Percentiles rank a stretch among this genome's conserved stretches.
phyloP scores from a whole-genome alignment of 1,284 basidiomycete genomes.

The Xerocomus amazonicus region DNA sequence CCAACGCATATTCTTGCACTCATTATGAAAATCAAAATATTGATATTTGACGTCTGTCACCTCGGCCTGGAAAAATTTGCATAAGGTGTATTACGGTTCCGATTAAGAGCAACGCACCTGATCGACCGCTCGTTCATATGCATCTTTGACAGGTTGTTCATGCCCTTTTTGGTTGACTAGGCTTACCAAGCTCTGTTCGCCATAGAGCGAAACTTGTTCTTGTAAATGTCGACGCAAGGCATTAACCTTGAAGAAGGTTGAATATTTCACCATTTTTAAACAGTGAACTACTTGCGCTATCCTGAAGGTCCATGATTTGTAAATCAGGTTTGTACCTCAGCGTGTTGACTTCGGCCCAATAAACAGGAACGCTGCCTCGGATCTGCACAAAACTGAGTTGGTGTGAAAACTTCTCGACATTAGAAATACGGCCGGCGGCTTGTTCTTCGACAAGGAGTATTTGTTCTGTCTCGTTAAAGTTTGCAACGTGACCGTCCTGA shows the following conservation, averaged over 20 bases:
- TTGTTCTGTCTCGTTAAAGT: constrained; percentile 95
- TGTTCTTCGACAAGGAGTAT: constrained; percentile 75
- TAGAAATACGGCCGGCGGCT: constrained; percentile 40
- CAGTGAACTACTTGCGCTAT: constrained; percentile 57
- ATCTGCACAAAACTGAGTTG: constrained; percentile 90
- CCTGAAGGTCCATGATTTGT: constrained; percentile 90
- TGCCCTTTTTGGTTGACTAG: constrained; percentile 95
- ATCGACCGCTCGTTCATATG: constrained; percentile 80
- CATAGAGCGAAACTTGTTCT: constrained; percentile 75
- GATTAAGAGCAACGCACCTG: constrained; percentile 40
- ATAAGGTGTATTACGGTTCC: constrained; percentile 4
- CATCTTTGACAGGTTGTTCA: constrained; percentile 95
- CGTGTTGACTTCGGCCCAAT: constrained; percentile 97
- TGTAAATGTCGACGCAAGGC: constrained; percentile 76
- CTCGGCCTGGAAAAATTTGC: constrained; percentile 43
- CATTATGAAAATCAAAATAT: constrained; percentile 98
- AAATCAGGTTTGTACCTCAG: constrained; percentile 96
- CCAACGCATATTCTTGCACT: constrained; percentile 95
- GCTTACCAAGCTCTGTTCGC: constrained; percentile 82
- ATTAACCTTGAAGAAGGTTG: constrained; percentile 48
- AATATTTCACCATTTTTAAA: constrained; percentile 5
- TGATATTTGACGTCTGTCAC: constrained; percentile 78
- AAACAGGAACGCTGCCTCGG: constrained; percentile 90
- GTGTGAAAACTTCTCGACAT: constrained; percentile 50
- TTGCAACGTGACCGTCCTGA: constrained; percentile 77